phyloP scores from a whole-genome alignment of 2,329 filamentous ascomycete genomes.

The Colletotrichum siamense region DNA sequence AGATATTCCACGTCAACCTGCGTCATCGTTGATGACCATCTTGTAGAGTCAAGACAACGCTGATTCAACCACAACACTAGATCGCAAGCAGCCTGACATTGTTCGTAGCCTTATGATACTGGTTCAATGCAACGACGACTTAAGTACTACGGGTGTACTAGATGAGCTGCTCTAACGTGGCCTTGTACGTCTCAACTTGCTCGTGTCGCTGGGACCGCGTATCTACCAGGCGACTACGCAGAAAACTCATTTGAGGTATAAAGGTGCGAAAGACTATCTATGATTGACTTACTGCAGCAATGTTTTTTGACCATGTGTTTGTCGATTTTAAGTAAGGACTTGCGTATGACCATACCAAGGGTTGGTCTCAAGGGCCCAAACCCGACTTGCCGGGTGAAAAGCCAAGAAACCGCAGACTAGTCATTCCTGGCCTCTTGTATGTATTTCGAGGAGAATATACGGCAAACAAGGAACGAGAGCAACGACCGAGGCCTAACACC shows the following conservation, averaged over 20 bases:
- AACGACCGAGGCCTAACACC: accelerated
- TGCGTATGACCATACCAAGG: neutral
- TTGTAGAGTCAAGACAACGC: neutral
- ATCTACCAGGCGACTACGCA: accelerated
- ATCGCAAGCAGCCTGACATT: neutral
- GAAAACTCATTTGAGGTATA: neutral
- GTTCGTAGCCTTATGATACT: accelerated
- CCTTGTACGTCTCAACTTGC: neutral
- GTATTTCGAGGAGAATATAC: neutral
- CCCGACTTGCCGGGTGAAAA: accelerated
- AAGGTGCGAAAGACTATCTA: neutral
- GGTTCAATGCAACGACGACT: neutral
- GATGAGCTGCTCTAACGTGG: neutral
- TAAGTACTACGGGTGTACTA: accelerated
- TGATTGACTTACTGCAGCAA: neutral
- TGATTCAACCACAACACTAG: neutral
- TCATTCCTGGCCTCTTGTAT: neutral
- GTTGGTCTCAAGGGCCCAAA: accelerated
- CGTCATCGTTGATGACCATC: neutral
- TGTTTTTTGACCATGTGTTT: neutral
- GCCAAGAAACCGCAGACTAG: neutral
- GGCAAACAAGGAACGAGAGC: neutral
- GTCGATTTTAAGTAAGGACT: too few relatives aligned
- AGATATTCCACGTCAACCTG: neutral
- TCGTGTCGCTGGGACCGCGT: neutral